Evolutionary conservation across 2,329 filamentous ascomycete species (phyloP).

Genomic region (Ophioceras dolichostomum): DNA sequence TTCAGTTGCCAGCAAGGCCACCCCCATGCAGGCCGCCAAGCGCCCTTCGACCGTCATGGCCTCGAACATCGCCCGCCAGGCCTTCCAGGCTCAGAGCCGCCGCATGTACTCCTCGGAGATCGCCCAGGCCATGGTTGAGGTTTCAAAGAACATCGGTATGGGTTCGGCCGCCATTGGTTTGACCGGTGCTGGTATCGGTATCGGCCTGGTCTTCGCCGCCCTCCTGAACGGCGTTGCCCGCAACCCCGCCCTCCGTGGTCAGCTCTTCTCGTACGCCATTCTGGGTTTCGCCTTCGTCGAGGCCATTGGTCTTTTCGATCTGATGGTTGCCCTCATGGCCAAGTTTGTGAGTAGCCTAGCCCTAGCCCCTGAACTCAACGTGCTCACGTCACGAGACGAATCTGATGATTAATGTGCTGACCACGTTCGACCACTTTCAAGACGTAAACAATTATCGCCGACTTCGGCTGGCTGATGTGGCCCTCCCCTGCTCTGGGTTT

Average conservation of each 20-base stretch:
- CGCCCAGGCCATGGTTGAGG: constrained; percentile 77
- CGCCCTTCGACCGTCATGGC: constrained; percentile 57
- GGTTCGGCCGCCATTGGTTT: constrained; percentile 84
- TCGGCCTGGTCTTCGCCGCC: constrained; percentile 86
- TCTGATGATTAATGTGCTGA: not conserved
- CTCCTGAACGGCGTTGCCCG: constrained; percentile 83
- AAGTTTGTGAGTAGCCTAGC: constrained; percentile 60
- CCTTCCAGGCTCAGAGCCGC: constrained; percentile 45
- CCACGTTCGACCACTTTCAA: constrained; percentile 4
- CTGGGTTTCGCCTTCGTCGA: constrained; percentile 53
- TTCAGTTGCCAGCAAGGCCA: too few relatives aligned
- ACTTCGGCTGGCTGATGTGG: constrained; percentile 1
- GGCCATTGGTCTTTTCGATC: constrained; percentile 46
- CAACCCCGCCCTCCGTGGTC: constrained; percentile 88
- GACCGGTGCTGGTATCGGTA: constrained; percentile 87
- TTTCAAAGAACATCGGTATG: constrained; percentile 86
- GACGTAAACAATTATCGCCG: constrained; percentile 13
- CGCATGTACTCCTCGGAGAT: constrained; percentile 82
- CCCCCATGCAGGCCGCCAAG: constrained; percentile 58
- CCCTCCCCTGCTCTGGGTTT: constrained; percentile 2
- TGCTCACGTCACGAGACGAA: too few relatives aligned
- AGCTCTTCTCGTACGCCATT: constrained; percentile 66
- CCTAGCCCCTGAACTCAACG: too few relatives aligned
- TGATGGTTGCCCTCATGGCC: constrained; percentile 87
- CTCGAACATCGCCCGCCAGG: constrained; percentile 43